Base-by-base conservation (phyloP, 2,329 filamentous ascomycete species). In the Aureobasidium lini region DNA sequence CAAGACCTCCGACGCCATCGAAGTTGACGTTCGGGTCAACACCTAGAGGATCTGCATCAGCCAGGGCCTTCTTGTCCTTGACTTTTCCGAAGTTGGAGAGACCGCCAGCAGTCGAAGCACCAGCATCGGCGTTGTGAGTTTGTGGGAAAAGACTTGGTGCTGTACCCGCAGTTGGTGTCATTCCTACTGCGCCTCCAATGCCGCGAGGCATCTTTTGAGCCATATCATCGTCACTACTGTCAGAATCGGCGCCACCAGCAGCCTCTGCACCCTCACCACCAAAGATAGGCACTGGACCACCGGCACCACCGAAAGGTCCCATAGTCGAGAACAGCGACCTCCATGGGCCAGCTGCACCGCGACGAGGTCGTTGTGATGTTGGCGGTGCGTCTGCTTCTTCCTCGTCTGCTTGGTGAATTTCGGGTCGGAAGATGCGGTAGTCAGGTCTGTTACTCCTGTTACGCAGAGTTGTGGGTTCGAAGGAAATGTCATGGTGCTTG, bases 161-260 rank as follows among this genome's bases (percentile, higher is more conserved):
- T 23, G 72, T 75, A 42, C 74, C 76, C 50, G 81, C 75, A 6
- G 81, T 83, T 18, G 83, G 81, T 6, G 82, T 84, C 77, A 85
- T 84, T 46, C 83, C 84, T 52, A 90, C 77, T 61, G 85, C 82
- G 47, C 86, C 88, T 47, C 77, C 79, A 52, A 79, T 63, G 28
- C 62, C 76, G 72, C 72, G 80, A 52, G 72, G 69, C 67, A 80
- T 83, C 61, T 87, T 83, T 64, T 86, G 84, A 64, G 82, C 80
- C 73, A 84, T 84, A 69, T 99, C 94, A 65, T 99, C 94, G 67
- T 99, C 94, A 71, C 94, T 99, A 72, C 91, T 96, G 70, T 99
- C 94, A 6, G 93, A 96, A 67, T 97, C 94, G 8, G 86, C 88
- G 57, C 88, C 89, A 31, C 87, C 91, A 62, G 84, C 84, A 23